Base-by-base conservation (phyloP, 148 eudicot species). In the Silene conica region DNA sequence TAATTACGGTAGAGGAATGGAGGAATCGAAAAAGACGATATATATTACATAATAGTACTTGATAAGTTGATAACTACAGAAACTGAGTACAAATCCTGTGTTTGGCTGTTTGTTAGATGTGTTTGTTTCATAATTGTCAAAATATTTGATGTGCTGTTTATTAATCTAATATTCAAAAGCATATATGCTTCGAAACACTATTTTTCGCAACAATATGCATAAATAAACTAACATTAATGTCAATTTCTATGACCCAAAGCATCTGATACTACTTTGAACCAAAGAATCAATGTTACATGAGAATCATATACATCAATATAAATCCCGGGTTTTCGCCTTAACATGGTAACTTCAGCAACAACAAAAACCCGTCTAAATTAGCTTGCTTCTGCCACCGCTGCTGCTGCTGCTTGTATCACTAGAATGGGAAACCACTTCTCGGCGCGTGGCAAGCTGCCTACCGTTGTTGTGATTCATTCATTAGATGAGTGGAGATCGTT, bases 401-500 rank as follows among this genome's bases (percentile, higher is more conserved):
- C 43, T 6, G 43, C 9, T 38, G 43, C 8, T 38, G 8, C 1
- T 38, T 38, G 43, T 38, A n/a, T n/a, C n/a, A n/a, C n/a, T n/a
- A 50, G 26, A 26, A 78, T 80, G 83, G 83, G 83, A 5, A 80
- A 71, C 61, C 46, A 20, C 21, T 61, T 26, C 25, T 67, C 76
- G 14, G n/a, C 68, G 0, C 54, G 73, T 1, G 5, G 16, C 50
- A 73, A 25, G 34, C 54, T 61, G 6, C 58, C 74, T 1, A 50
- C 72, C 50, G 76, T 76, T 19, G 22, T 67, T 15, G 76, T 34
- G 1, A 54, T 80, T 62, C 76, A 80, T 31, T 76, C 79, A 0
- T 20, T 71, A 20, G 83, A 80, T 9, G 64, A 80, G 8, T 80
- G 83, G 83, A 67, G 58, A 14, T 13, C 83, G 15, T 71, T 57